Evolutionary conservation across 495 filamentous ascomycete genomes (phyloP), one percentile per base, ranked within the genome.

Genomic region (Lasiosphaeria miniovina): DNA sequence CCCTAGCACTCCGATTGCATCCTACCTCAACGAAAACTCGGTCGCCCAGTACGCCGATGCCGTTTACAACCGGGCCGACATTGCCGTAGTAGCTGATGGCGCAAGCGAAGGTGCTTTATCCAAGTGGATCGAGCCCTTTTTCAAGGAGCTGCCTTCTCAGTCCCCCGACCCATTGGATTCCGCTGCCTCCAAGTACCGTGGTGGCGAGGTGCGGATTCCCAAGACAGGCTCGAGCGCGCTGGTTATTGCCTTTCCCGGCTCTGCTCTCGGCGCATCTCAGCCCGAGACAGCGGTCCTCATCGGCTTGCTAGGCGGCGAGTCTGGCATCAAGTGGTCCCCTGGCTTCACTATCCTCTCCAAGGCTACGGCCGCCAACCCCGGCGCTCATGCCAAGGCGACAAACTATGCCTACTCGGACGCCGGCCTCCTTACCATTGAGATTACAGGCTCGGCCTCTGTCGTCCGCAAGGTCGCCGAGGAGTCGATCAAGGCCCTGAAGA

Each of bases 111-210:
- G 78, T 31, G 87, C 91, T 31, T 79, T 99, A 48, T 78, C 81
- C 68, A 96, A 94, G 80, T 99, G 94, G 94, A 88, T 93, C 56
- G 84, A 86, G 65, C 86, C 96, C 63, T 96, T 96, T 84, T 96
- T 97, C 82, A 76, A 76, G 61, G 73, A 75, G 48, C 78, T 84
- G 24, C 77, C 79, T 31, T 59, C 75, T 24, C 70, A 71, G 36
- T 68, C 58, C 40, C 63, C 63, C 56, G 64, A 64, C 61, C 65
- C 69, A 48, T 63, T 74, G 10, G 71, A 71, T 65, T 56, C 67
- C 12, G 61, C 66, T 62, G 66, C 89, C 52, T 85, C 86, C 66
- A 92, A 92, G 74, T 99, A 97, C 83, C 88, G 85, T 71, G 94
- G 94, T 68, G 94, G 94, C 66, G 90, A 99, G 81, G 88, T 96